These are phyloP conservation scores for Rhinocladiella similis DNA, from an alignment of 2,329 filamentous ascomycete species.

Conservation along the genomic window DNA sequence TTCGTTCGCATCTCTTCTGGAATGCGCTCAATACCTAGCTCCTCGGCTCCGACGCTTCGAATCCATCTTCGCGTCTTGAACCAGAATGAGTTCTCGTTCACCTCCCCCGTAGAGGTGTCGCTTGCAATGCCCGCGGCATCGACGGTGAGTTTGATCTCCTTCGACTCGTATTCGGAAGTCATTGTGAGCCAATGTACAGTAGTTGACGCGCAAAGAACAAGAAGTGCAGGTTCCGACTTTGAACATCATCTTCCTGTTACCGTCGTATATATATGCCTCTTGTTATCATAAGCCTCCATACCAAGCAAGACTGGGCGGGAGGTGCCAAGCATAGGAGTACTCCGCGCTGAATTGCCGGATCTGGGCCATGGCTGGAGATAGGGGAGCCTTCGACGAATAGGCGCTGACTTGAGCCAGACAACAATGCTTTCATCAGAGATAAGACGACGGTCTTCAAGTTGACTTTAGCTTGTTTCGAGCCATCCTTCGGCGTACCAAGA, in stretches of 20 bases:
- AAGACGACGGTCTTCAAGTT: too few relatives aligned
- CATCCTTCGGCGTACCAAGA: too few relatives aligned
- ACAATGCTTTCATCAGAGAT: too few relatives aligned
- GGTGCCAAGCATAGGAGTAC: neutral
- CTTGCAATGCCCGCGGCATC: neutral
- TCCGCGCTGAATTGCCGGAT: neutral
- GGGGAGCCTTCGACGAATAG: neutral
- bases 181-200: neutral
- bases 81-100: conserved; percentile 4
- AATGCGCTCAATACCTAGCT: conserved; percentile 23
- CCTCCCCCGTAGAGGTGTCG: neutral
- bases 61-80: conserved; percentile 17
- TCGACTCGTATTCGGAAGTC: conserved; percentile 4
- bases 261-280: neutral
- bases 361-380: neutral
- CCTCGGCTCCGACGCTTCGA: conserved; percentile 21
- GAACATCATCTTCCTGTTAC: neutral
- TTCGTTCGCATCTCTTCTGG: conserved; percentile 21
- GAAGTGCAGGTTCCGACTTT: neutral
- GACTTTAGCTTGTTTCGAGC: too few relatives aligned
- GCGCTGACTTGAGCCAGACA: neutral
- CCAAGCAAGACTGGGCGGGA: neutral
- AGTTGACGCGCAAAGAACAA: neutral
- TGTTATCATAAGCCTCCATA: neutral
- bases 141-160: conserved; percentile 4